Conservation (phyloP, 768 basidiomycete genomes). For the Kwoniella mangroviensis region DNA sequence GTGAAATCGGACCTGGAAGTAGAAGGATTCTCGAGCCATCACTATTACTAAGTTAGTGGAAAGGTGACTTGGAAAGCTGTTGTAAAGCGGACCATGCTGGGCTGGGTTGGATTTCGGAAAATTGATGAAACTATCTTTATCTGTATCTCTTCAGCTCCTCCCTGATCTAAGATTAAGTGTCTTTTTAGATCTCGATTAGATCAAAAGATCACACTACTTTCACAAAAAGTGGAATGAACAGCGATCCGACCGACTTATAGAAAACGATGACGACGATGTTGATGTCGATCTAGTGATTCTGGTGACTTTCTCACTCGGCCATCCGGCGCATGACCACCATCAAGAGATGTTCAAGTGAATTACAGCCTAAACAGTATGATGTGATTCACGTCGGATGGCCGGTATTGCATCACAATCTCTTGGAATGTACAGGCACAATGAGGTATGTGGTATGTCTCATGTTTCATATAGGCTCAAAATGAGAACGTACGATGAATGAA, state of each 20-base stretch:
- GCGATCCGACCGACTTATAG: neutral
- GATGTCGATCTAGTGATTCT: neutral
- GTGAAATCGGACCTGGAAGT: neutral
- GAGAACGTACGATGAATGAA: no score
- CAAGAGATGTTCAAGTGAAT: no score
- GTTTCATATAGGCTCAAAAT: neutral
- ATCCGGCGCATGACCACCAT: neutral
- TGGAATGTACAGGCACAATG: neutral
- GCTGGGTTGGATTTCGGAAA: neutral
- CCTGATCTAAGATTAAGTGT: conserved; percentile 1
- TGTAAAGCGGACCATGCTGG: neutral
- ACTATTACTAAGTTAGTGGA: neutral
- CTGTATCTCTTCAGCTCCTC: neutral
- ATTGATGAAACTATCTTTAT: neutral
- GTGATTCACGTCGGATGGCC: neutral
- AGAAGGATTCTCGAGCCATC: no score
- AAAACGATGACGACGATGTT: neutral
- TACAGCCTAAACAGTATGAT: neutral
- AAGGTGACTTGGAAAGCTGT: neutral
- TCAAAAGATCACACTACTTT: neutral
- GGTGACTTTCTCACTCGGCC: neutral
- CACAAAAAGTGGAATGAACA: neutral
- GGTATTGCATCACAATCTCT: neutral
- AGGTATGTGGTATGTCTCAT: neutral
- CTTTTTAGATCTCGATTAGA: neutral